Evolutionary conservation across 2,329 filamentous ascomycete genomes (phyloP).

Genomic region (Didymella keratinophila): DNA sequence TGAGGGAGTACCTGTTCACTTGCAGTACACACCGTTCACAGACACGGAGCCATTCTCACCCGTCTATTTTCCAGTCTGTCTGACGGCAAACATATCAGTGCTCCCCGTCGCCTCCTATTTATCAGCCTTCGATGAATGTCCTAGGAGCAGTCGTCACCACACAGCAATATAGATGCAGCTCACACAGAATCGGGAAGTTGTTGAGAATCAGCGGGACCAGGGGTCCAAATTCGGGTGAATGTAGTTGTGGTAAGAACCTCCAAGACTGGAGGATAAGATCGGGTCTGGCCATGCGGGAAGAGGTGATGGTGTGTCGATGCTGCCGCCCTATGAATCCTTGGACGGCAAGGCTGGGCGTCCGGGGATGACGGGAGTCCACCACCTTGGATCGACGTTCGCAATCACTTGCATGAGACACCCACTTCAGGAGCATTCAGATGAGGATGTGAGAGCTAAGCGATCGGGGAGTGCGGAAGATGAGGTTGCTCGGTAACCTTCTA

Average conservation of each 20-base stretch:
- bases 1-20: conserved; percentile 18
- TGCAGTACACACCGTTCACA: conserved; percentile 20
- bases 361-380: conserved; percentile 31
- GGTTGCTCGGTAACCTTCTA: conserved; percentile 13
- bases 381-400: conserved; percentile 19
- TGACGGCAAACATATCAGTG: conserved; percentile 4
- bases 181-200: conserved; percentile 27
- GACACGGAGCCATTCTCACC: conserved; percentile 1
- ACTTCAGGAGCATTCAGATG: conserved; percentile 10
- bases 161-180: conserved; percentile 20
- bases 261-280: conserved; percentile 19
- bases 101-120: conserved; percentile 7
- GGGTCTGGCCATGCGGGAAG: conserved; percentile 24
- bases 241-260: conserved; percentile 18
- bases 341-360: conserved; percentile 17
- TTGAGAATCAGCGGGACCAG: conserved; percentile 25
- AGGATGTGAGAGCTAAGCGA: conserved; percentile 19
- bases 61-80: conserved; percentile 9
- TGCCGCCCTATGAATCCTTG: conserved; percentile 31
- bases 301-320: conserved; percentile 24
- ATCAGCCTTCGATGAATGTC: background rate
- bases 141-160: conserved; percentile 8
- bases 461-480: conserved; percentile 27
- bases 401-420: conserved; percentile 13
- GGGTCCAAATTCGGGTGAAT: conserved; percentile 8